phyloP scores from a whole-genome alignment of 768 basidiomycete genomes.

The Rhodosporidiobolus sp. region DNA sequence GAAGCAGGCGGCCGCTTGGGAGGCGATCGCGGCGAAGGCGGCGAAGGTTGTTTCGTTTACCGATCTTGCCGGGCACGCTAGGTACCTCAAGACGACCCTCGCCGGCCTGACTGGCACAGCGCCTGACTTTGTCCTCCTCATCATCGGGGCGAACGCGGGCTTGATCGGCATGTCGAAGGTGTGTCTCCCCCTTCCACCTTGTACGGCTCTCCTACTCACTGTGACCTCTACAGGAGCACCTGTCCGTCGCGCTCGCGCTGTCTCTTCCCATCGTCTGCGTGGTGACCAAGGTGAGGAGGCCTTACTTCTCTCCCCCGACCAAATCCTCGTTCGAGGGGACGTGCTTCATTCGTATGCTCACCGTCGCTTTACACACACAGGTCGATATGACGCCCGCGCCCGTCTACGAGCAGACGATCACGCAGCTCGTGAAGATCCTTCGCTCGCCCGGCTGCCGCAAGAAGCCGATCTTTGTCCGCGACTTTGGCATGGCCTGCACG shows the following conservation, averaged over 20 bases:
- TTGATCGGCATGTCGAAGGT: slow-evolving; percentile 51
- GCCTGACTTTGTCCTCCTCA: slow-evolving; percentile 76
- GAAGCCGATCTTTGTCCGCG: slow-evolving; percentile 52
- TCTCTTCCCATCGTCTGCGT: slow-evolving; percentile 90
- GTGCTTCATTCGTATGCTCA: too few species aligned
- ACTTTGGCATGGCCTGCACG: slow-evolving; percentile 74
- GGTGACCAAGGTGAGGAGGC: slow-evolving; percentile 72
- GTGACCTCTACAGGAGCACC: slow-evolving; percentile 70
- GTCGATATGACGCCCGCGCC: slow-evolving; percentile 97
- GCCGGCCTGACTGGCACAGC: slow-evolving; percentile 93
- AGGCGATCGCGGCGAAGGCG: slow-evolving; percentile 81
- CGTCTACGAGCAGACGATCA: slow-evolving; percentile 82
- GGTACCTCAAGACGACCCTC: slow-evolving; percentile 68
- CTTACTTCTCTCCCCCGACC: background rate
- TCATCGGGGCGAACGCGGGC: slow-evolving; percentile 88
- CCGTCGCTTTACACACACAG: slow-evolving; percentile 49
- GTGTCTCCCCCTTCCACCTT: background rate
- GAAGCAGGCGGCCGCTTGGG: slow-evolving; percentile 88
- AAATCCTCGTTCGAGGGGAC: too few species aligned
- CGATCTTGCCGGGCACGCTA: slow-evolving; percentile 82
- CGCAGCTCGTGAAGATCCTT: slow-evolving; percentile 87
- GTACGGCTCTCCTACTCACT: background rate
- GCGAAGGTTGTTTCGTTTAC: slow-evolving; percentile 94
- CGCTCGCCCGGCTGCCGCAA: slow-evolving; percentile 79
- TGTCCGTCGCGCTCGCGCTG: slow-evolving; percentile 88